A percentile compares a stretch with the other conserved stretches of the same genome.
phyloP scores from a whole-genome alignment of 192 early-diverging fungal species.

The Helicostylum pulchrum region DNA sequence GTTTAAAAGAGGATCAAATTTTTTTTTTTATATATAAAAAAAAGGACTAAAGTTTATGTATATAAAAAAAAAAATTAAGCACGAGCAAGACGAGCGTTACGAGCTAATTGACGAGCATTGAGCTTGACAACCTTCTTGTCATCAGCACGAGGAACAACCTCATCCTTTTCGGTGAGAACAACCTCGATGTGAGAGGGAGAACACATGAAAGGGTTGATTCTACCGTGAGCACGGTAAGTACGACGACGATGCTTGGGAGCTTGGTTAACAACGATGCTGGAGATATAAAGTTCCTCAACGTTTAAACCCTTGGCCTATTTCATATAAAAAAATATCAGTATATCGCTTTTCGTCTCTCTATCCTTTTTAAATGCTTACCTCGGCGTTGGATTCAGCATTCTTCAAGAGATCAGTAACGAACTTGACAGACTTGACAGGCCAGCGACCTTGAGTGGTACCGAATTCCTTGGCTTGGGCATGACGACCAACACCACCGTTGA shows the following conservation, averaged over 20 bases:
- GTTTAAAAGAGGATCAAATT: too few species aligned
- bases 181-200: constrained; percentile 97
- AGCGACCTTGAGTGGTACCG: constrained; percentile 86
- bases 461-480: constrained; percentile 95
- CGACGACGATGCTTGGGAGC: constrained; percentile 96
- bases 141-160: constrained; percentile 71
- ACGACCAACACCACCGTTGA: constrained; percentile 96
- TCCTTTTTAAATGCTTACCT: constrained; percentile 45
- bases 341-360: neutral
- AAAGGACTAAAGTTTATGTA: neutral
- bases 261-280: constrained; percentile 97
- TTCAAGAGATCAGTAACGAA: constrained; percentile 90
- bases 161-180: constrained; percentile 85
- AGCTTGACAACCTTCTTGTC: constrained; percentile 50
- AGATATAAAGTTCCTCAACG: constrained; percentile 83
- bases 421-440: constrained; percentile 96
- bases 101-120: constrained; percentile 55
- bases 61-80: constrained; percentile 6
- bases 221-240: constrained; percentile 98
- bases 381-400: constrained; percentile 97
- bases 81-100: constrained; percentile 41
- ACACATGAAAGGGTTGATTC: constrained; percentile 91
- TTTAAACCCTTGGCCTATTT: constrained; percentile 84
- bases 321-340: neutral
- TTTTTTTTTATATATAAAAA: too few species aligned